phyloP scores from a whole-genome alignment of 352 stramenopile species.

The Phytopythium chamaehyphon region DNA sequence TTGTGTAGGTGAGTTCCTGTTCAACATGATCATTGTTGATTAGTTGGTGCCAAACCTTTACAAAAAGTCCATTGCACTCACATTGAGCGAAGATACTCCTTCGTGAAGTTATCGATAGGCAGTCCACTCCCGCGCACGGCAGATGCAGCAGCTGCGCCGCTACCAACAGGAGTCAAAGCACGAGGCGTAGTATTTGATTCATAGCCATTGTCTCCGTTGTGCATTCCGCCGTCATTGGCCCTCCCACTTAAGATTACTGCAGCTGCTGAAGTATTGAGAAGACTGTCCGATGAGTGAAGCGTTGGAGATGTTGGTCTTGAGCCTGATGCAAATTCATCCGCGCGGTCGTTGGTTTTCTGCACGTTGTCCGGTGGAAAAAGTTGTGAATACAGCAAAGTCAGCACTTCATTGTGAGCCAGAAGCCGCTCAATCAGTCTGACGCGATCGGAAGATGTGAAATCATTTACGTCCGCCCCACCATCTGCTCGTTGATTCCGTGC shows the following conservation, averaged over 20 bases:
- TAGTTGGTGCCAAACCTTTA: too few species aligned
- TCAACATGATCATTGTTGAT: too few species aligned
- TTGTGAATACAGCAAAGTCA: slow-evolving; percentile 69
- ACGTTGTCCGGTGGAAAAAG: slow-evolving; percentile 53
- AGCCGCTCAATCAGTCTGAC: slow-evolving; percentile 73
- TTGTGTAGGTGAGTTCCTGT: too few species aligned
- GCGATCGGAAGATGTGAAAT: slow-evolving; percentile 64
- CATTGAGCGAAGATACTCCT: slow-evolving; percentile 50
- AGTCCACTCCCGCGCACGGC: slow-evolving; percentile 29
- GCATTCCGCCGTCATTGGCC: neutral
- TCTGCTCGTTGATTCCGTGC: slow-evolving; percentile 17
- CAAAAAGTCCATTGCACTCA: too few species aligned
- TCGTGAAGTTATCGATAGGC: slow-evolving; percentile 44
- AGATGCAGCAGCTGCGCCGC: slow-evolving; percentile 32
- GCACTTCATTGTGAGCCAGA: slow-evolving; percentile 74
- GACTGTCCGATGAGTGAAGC: slow-evolving; percentile 13
- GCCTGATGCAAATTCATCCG: neutral
- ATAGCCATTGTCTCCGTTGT: slow-evolving; percentile 11
- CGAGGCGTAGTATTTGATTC: slow-evolving; percentile 6
- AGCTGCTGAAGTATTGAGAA: too few species aligned
- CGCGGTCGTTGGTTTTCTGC: too few species aligned
- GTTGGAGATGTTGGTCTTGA: slow-evolving; percentile 3
- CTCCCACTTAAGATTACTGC: too few species aligned
- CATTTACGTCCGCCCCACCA: slow-evolving; percentile 65
- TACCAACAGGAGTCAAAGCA: slow-evolving; percentile 23